These are phyloP conservation scores for Aspergillaceae sp. DNA, from an alignment of 2,329 filamentous ascomycete species.

Conservation along the genomic window DNA sequence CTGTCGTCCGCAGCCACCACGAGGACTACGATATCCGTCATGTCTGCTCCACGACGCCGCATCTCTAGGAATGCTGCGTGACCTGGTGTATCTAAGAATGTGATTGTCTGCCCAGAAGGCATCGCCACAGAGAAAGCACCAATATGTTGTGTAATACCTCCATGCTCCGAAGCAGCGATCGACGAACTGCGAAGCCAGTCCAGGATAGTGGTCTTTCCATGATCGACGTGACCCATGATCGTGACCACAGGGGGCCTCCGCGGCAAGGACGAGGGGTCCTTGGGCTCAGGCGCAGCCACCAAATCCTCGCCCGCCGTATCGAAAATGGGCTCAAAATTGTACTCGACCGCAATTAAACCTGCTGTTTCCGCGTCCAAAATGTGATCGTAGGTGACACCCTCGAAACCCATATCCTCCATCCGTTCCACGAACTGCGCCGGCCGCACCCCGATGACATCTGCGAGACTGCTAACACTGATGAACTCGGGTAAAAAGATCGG, in stretches of 20 bases:
- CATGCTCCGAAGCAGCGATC: constrained; percentile 82
- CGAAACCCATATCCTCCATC: constrained; percentile 79
- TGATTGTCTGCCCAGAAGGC: constrained; percentile 79
- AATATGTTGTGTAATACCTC: constrained; percentile 97
- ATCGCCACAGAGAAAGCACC: constrained; percentile 91
- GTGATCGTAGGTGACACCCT: constrained; percentile 71
- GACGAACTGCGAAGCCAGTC: constrained; percentile 91
- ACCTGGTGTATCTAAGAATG: constrained; percentile 92
- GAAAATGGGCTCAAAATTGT: constrained; percentile 78
- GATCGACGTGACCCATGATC: constrained; percentile 98
- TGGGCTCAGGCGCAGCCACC: constrained; percentile 56
- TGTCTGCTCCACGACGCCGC: constrained; percentile 88
- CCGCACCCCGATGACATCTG: constrained; percentile 63
- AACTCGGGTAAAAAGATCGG: constrained; percentile 78
- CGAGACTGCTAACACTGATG: constrained; percentile 78
- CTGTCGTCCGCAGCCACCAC: constrained; percentile 96
- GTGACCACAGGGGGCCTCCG: constrained; percentile 85
- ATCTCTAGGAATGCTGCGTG: constrained; percentile 94
- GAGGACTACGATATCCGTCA: constrained; percentile 92
- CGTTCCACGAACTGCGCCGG: constrained; percentile 63
- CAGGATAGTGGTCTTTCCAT: constrained; percentile 93
- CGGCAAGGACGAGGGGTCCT: constrained; percentile 61
- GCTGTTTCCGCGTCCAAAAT: constrained; percentile 87
- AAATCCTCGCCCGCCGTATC: constrained; percentile 59
- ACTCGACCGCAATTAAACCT: constrained; percentile 82